These are phyloP conservation scores for Tricholoma hemisulphureum DNA, from an alignment of 768 basidiomycete species.

Conservation along the genomic window DNA sequence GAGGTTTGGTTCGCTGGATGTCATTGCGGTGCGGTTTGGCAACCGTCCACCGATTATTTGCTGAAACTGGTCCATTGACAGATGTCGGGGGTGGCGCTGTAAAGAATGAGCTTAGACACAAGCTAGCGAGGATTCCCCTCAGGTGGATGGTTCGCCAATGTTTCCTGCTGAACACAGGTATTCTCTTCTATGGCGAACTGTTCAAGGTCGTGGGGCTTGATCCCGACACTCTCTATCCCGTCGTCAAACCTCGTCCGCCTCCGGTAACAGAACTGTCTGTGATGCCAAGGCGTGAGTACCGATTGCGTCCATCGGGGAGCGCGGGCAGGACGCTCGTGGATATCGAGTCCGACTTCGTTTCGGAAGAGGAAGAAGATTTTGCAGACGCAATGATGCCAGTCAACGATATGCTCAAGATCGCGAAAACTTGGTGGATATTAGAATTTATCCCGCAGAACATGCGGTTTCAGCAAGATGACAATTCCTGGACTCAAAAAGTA, in stretches of 20 bases:
- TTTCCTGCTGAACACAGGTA: slow-evolving; percentile 54
- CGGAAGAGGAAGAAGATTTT: slow-evolving; percentile 62
- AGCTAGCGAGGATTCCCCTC: slow-evolving; percentile 67
- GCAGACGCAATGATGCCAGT: slow-evolving; percentile 49
- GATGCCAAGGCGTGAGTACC: slow-evolving; percentile 15
- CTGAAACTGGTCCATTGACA: slow-evolving; percentile 22
- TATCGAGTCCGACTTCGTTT: slow-evolving; percentile 31
- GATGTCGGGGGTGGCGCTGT: slow-evolving; percentile 78
- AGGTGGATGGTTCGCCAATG: slow-evolving; percentile 77
- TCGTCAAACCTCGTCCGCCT: slow-evolving; percentile 40
- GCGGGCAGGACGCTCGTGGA: slow-evolving; percentile 23
- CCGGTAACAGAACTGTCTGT: slow-evolving; percentile 33
- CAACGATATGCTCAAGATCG: slow-evolving; percentile 56
- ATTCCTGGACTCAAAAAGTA: slow-evolving; percentile 36
- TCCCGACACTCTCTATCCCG: slow-evolving; percentile 41
- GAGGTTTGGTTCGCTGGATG: slow-evolving; percentile 84
- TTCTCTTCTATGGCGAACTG: slow-evolving; percentile 52
- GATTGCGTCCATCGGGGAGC: slow-evolving; percentile 14
- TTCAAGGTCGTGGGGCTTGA: slow-evolving; percentile 49
- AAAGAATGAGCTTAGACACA: slow-evolving; percentile 52
- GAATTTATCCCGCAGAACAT: slow-evolving; percentile 48
- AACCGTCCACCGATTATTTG: neutral
- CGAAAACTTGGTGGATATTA: slow-evolving; percentile 62
- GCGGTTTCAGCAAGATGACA: slow-evolving; percentile 40
- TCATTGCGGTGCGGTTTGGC: slow-evolving; percentile 55